Evolutionary conservation across 164 flowering plant species (phyloP).

Genomic region (Kalanchoe fedtschenkoi): DNA sequence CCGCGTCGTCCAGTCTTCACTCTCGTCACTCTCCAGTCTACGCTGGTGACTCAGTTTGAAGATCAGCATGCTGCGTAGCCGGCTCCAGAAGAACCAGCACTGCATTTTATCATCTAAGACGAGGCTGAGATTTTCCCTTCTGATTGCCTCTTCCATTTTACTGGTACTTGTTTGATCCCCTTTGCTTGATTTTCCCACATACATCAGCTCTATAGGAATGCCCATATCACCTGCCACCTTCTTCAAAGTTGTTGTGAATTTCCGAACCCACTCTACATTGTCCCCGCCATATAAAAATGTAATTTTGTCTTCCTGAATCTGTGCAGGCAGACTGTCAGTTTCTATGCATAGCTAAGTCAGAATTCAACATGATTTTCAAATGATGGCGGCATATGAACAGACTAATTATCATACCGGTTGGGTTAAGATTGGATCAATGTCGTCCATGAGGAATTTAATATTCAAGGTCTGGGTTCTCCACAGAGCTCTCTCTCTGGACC

Average conservation of each 20-base stretch:
- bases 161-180: slow-evolving; percentile 16
- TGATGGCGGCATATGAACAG: no score
- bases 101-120: slow-evolving; percentile 21
- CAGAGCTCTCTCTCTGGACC: no score
- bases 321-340: no score
- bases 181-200: slow-evolving; percentile 42
- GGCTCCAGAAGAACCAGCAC: slow-evolving; percentile 57
- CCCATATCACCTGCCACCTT: slow-evolving; percentile 15
- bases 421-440: no score
- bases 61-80: slow-evolving; percentile 60
- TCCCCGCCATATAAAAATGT: slow-evolving; percentile 62
- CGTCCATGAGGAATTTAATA: no score
- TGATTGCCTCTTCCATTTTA: slow-evolving; percentile 15
- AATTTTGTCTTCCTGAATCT: slow-evolving; percentile 28
- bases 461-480: no score
- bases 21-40: neutral
- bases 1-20: neutral
- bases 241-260: slow-evolving; percentile 23
- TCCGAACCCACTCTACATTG: slow-evolving; percentile 43
- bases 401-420: no score
- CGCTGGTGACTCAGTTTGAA: slow-evolving; percentile 30
- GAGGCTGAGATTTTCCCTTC: slow-evolving; percentile 22
- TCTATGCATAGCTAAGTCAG: no score
- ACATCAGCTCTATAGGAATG: slow-evolving; percentile 33
- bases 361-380: no score